These are phyloP conservation scores for Phytopythium cucurbitacearum DNA, from an alignment of 352 stramenopile genomes.

Conservation along the genomic window DNA sequence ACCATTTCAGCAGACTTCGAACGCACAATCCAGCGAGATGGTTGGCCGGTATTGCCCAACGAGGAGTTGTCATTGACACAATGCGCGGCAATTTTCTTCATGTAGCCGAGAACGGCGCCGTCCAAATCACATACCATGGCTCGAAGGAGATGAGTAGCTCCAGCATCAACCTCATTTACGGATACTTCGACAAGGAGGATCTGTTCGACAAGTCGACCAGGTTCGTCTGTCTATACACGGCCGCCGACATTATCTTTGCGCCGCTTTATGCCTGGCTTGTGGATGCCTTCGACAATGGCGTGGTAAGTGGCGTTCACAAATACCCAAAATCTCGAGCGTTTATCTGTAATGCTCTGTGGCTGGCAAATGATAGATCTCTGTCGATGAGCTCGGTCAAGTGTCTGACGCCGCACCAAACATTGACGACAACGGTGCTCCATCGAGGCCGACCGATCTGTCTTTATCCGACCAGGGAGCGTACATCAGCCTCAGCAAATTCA, in stretches of 20 bases:
- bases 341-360: constrained; percentile 1
- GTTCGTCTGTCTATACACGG: constrained; percentile 41
- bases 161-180: constrained; percentile 37
- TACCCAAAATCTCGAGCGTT: neutral
- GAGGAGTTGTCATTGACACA: constrained; percentile 37
- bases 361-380: constrained; percentile 21
- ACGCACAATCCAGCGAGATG: constrained; percentile 20
- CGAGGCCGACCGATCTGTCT: constrained; percentile 44
- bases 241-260: constrained; percentile 44
- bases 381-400: constrained; percentile 33
- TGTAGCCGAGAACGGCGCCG: constrained; percentile 32
- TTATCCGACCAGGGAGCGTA: constrained; percentile 37
- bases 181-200: constrained; percentile 14
- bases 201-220: constrained; percentile 20
- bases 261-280: constrained; percentile 52
- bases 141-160: constrained; percentile 43
- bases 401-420: constrained; percentile 40
- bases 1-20: constrained; percentile 33
- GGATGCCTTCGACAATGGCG: constrained; percentile 39
- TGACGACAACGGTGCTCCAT: constrained; percentile 13
- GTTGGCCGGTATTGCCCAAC: constrained; percentile 37
- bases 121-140: constrained; percentile 41
- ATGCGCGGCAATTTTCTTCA: constrained; percentile 44
- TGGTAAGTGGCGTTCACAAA: constrained; percentile 11
- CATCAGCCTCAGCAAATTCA: constrained; percentile 34